Base-by-base conservation (phyloP, 257 asterid species). In the Gentiana dahurica region DNA sequence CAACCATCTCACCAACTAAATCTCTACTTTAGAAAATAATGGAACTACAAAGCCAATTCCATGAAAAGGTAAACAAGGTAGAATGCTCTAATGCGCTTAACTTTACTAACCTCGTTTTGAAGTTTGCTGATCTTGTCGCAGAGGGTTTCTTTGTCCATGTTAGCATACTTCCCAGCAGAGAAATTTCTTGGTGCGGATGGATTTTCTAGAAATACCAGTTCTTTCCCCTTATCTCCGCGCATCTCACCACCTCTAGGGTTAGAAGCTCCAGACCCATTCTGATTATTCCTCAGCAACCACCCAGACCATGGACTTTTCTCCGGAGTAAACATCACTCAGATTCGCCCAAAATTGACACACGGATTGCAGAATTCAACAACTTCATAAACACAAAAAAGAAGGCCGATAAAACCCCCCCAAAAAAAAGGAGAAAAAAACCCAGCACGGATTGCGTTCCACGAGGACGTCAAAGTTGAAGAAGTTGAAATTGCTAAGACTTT, bases 31-130 rank as follows among this genome's bases (percentile, higher is more conserved):
- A 41, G 46, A 41, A 41, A 41, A 41, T 5, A 1, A 41, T 1
- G 6, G 46, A 10, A 10, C 8, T 41, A 4, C 52, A 5, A 41
- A 33, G 1, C 12, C 51, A 35, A 32, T 5, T 15, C 13, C 10
- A 11, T n/a, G 35, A 53, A 44, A 56, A 4, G 2, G 10, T 24
- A 36, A 3, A 6, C 2, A 11, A 3, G 8, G 24, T 43, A 15
- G 36, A 54, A 5, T n/a, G 54, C 15, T 35, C 8, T 50, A 4
- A 13, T 13, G 12, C 9, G 11, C 36, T 51, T 15, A 3, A 13
- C 36, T 49, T 45, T 24, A 55, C 80, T 51, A 13, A 92, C 99
- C 89, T 92, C 95, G 50, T 70, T 83, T 67, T 92, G 87, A 62
- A 81, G 89, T 73, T 77, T 75, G 35, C 76, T 59, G 10, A 76